phyloP scores from a whole-genome alignment of 1,284 basidiomycete genomes.

The Rhodotorula sp. region DNA sequence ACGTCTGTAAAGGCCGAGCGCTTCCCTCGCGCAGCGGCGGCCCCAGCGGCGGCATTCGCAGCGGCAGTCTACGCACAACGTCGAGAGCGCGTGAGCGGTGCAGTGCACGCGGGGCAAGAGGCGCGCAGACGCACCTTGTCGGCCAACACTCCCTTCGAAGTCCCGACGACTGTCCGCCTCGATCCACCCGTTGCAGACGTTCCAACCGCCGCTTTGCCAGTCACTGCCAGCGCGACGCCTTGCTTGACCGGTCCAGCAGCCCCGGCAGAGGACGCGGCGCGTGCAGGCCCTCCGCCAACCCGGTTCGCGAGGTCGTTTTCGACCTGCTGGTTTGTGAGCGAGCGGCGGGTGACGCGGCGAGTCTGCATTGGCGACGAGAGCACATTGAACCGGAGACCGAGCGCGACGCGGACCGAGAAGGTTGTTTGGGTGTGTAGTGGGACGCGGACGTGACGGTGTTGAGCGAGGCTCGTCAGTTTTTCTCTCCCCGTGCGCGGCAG shows the following conservation, averaged over 20 bases:
- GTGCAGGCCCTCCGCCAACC: not conserved
- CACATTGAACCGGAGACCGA: not conserved
- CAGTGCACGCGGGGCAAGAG: not conserved
- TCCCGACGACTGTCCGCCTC: not conserved
- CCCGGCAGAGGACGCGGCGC: not conserved
- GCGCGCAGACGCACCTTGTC: slow-evolving; percentile 26
- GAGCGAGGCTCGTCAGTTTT: slow-evolving; percentile 19
- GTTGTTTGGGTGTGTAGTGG: not conserved
- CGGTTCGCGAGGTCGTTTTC: slow-evolving; percentile 37
- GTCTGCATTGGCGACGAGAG: slow-evolving; percentile 18
- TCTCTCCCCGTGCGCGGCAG: not conserved
- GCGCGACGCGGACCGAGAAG: not conserved
- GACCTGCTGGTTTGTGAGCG: slow-evolving; percentile 23
- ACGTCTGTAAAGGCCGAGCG: slow-evolving; percentile 38
- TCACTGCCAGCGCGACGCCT: not conserved
- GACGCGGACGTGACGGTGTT: slow-evolving; percentile 18
- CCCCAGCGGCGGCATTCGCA: slow-evolving; percentile 7
- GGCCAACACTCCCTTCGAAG: slow-evolving; percentile 12
- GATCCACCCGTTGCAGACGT: slow-evolving; percentile 2
- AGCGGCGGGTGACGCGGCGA: slow-evolving; percentile 37
- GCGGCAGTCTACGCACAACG: slow-evolving; percentile 5
- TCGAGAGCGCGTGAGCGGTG: not conserved
- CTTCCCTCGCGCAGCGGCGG: slow-evolving; percentile 15
- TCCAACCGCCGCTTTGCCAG: slow-evolving; percentile 7
- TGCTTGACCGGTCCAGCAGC: not conserved